A percentile compares a stretch with the other conserved stretches of the same genome.
These are phyloP conservation scores for Aspergillus fumigatus DNA, from an alignment of 2,329 filamentous ascomycete species.

Conservation along the genomic window DNA sequence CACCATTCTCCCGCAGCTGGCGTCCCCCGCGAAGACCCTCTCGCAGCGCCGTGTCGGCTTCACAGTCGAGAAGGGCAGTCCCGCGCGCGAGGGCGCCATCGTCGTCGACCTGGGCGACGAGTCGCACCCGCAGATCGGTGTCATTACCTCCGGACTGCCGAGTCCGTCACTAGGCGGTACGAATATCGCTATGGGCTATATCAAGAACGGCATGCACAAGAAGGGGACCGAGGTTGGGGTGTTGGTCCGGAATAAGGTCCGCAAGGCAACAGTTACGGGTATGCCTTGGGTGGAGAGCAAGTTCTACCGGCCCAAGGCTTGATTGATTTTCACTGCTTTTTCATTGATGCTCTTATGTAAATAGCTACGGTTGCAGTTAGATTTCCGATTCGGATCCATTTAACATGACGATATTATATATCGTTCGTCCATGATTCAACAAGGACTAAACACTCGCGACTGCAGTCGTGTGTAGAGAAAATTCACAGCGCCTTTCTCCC, in stretches of 20 bases:
- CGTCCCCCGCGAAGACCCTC: conserved; percentile 52
- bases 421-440: neutral
- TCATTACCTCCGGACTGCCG: conserved; percentile 83
- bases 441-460: neutral
- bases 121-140: conserved; percentile 63
- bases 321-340: neutral
- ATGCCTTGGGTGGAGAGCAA: conserved; percentile 84
- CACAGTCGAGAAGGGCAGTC: conserved; percentile 71
- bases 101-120: conserved; percentile 59
- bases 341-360: neutral
- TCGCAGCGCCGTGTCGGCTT: conserved; percentile 75
- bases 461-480: neutral
- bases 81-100: conserved; percentile 82
- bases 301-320: conserved; percentile 54
- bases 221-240: conserved; percentile 75
- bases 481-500: neutral
- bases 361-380: neutral
- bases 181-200: conserved; percentile 96
- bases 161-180: conserved; percentile 73
- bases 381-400: neutral
- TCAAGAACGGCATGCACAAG: conserved; percentile 78
- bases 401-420: neutral
- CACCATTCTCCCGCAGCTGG: conserved; percentile 69
- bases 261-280: conserved; percentile 71
- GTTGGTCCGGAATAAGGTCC: conserved; percentile 69